phyloP scores from a whole-genome alignment of 495 filamentous ascomycete genomes.

The Chaetomidium leptoderma region DNA sequence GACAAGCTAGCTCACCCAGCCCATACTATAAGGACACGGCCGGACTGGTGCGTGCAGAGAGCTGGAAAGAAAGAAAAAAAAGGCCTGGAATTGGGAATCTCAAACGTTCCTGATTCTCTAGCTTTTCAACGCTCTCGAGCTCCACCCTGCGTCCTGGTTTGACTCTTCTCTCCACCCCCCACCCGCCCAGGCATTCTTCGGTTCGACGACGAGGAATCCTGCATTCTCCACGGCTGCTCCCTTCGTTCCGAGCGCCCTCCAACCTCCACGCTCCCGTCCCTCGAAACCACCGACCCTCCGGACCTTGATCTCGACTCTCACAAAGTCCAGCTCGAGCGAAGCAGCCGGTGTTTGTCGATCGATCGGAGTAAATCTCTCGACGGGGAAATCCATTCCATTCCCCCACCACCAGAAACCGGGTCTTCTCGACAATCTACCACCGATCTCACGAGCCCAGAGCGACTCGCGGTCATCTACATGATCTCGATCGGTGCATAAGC shows the following conservation, averaged over 20 bases:
- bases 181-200: slow-evolving; percentile 33
- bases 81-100: slow-evolving; percentile 20
- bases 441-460: slow-evolving; percentile 11
- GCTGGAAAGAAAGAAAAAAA: slow-evolving; percentile 15
- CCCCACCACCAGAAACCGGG: slow-evolving; percentile 6
- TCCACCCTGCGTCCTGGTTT: slow-evolving; percentile 17
- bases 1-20: slow-evolving; percentile 29
- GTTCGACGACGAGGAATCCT: slow-evolving; percentile 37
- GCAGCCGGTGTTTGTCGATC: slow-evolving; percentile 2
- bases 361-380: slow-evolving; percentile 3
- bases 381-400: slow-evolving; percentile 4
- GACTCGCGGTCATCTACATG: slow-evolving; percentile 30
- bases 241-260: slow-evolving; percentile 30
- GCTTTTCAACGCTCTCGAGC: slow-evolving; percentile 10
- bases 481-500: slow-evolving; percentile 30
- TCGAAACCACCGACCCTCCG: slow-evolving; percentile 8
- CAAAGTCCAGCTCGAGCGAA: slow-evolving; percentile 10
- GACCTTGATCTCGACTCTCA: slow-evolving; percentile 15
- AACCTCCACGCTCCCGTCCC: neutral
- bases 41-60: slow-evolving; percentile 25
- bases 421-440: slow-evolving; percentile 7
- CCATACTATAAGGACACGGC: slow-evolving; percentile 31
- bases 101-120: slow-evolving; percentile 15
- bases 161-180: slow-evolving; percentile 17
- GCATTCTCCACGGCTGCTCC: slow-evolving; percentile 28